A percentile compares a stretch with the other conserved stretches of the same genome.
Evolutionary conservation across 192 early-diverging fungal species (phyloP).

Genomic region (Phlyctochytrium planicorne): DNA sequence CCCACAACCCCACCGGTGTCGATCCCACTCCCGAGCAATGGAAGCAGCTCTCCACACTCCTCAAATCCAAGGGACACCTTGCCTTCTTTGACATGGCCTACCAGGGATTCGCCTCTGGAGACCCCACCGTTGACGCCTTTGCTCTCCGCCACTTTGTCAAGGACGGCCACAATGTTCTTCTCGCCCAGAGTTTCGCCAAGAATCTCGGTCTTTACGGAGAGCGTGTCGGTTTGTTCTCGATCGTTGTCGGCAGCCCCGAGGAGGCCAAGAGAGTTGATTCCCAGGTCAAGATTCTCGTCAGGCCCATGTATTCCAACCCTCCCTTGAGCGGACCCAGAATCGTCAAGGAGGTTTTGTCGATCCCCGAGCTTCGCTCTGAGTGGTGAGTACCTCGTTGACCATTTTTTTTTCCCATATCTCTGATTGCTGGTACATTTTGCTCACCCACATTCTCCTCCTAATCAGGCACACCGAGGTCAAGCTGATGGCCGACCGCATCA

Average conservation of each 20-base stretch:
- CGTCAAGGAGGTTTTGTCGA: conserved; percentile 81
- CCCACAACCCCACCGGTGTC: conserved; percentile 99
- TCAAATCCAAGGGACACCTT: conserved; percentile 77
- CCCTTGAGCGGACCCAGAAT: conserved; percentile 94
- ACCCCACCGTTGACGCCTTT: conserved; percentile 83
- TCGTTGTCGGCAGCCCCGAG: conserved; percentile 70
- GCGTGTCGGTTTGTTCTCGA: conserved; percentile 88
- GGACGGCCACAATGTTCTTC: conserved; percentile 67
- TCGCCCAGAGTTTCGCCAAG: conserved; percentile 98
- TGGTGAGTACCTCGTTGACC: conserved; percentile 73
- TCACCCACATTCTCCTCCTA: conserved; percentile 9
- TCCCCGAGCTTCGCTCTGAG: conserved; percentile 69
- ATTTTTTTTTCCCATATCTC: conserved; percentile 1
- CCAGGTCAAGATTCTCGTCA: conserved; percentile 94
- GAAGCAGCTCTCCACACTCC: conserved; percentile 77
- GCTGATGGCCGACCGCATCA: conserved; percentile 97
- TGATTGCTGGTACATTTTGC: not conserved
- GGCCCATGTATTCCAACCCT: conserved; percentile 98
- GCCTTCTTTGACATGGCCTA: conserved; percentile 99
- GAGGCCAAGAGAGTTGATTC: conserved; percentile 82
- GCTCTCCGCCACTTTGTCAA: conserved; percentile 92
- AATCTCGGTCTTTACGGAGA: conserved; percentile 99
- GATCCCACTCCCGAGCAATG: conserved; percentile 94
- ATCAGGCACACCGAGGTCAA: conserved; percentile 79
- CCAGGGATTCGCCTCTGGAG: conserved; percentile 98